Evolutionary conservation across 2,329 filamentous ascomycete species (phyloP), one percentile per base, ranked within the genome.

Genomic region (Ceratocystis papillata): DNA sequence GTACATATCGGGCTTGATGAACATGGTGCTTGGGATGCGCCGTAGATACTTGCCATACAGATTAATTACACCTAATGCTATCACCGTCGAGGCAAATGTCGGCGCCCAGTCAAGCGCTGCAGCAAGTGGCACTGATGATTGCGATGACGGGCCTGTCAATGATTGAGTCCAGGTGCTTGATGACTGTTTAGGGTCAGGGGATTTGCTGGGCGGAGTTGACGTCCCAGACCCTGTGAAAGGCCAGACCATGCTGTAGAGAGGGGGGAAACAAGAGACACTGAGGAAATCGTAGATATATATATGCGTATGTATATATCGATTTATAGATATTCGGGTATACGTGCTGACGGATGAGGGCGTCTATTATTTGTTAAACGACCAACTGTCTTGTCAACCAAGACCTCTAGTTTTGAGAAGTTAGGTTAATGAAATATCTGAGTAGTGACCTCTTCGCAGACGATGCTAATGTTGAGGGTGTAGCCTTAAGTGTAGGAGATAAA

Each of bases 41-140:
- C 90, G 87, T 62, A 99, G 79, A 73, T 92, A 94, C 67, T 81
- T 87, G 71, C 82, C 84, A 76, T 92, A 92, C 60, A 92, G 71
- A 62, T 77, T 76, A 46, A 78, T 68, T 15, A 75, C 74, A 15
- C 73, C 73, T 25, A 78, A 72, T 30, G 75, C 75, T 12, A 73
- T 72, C 12, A 78, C 70, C 4, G 76, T 76, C 66, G 76, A 74
- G 3, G 73, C 63, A 12, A 77, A 74, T 8, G 75, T 71, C 1
- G 76, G 76, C 50, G 66, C 48, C 76, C 76, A 77, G 67, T 76
- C 72, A 68, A 75, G 75, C 53, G 75, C 75, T 10, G 75, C 74
- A 55, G 69, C 69, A n/a, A 77, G 71, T 28, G 70, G 73, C 41
- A 72, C 71, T 5, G 61, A 30, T 8, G 28, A 7, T 30, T 28